Conservation (phyloP, 306 rosid species). For the Sechiopsis laciniata region DNA sequence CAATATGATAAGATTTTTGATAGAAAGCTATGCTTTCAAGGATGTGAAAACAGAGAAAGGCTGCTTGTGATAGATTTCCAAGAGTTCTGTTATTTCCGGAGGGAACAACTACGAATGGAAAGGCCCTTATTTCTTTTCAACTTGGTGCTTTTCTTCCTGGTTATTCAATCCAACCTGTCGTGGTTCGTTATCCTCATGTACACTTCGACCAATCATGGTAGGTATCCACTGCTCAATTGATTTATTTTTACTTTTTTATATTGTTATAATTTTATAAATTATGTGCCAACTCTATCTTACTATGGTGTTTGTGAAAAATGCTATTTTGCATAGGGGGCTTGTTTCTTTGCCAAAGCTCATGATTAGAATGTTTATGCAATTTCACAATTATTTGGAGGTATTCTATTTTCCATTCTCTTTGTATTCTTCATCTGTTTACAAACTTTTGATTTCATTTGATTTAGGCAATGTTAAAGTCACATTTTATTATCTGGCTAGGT, state of each 20-base stretch:
- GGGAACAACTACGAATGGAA: slow-evolving; percentile 96
- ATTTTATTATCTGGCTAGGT: slow-evolving; percentile 52
- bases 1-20: slow-evolving; percentile 80
- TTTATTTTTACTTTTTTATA: too few species aligned
- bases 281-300: slow-evolving; percentile 25
- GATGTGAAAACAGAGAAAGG: slow-evolving; percentile 98
- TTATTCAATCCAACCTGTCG: slow-evolving; percentile 73
- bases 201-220: slow-evolving; percentile 99
- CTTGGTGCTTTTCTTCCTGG: slow-evolving; percentile 93
- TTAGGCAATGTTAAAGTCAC: slow-evolving; percentile 20
- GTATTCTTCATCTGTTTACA: slow-evolving; percentile 7
- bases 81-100: slow-evolving; percentile 88
- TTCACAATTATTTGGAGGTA: slow-evolving; percentile 96
- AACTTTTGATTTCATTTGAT: slow-evolving; percentile 19
- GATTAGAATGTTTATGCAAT: slow-evolving; percentile 93
- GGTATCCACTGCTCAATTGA: slow-evolving; percentile 24
- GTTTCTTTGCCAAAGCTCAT: slow-evolving; percentile 73
- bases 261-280: slow-evolving; percentile 13
- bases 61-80: slow-evolving; percentile 75
- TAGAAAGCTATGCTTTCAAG: slow-evolving; percentile 89
- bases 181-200: slow-evolving; percentile 91
- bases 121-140: slow-evolving; percentile 81
- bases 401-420: background rate
- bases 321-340: slow-evolving; percentile 54
- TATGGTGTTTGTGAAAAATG: slow-evolving; percentile 9